These are phyloP conservation scores for Yarrowia sp. DNA, from an alignment of 805 yeast genomes.

Conservation along the genomic window DNA sequence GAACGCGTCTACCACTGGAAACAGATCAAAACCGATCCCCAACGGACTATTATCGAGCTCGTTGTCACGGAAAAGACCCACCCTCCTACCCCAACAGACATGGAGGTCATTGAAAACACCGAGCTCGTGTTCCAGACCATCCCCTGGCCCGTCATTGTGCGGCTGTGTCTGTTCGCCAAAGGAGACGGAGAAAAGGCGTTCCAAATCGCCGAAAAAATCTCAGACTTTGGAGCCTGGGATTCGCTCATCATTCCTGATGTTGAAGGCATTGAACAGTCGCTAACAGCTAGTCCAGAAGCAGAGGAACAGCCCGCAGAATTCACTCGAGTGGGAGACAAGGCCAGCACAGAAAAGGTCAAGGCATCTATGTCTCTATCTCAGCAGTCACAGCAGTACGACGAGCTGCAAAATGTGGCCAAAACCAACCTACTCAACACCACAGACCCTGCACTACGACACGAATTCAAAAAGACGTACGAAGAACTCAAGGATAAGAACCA, in stretches of 20 bases:
- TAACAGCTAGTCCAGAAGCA: neutral
- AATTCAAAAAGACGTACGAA: neutral
- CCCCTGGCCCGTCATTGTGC: conserved; percentile 4
- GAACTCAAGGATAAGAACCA: conserved; percentile 3
- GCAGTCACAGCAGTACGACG: neutral
- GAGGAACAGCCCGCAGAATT: neutral
- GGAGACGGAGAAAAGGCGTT: neutral
- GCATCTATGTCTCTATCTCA: neutral
- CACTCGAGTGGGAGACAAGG: neutral
- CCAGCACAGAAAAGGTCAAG: neutral
- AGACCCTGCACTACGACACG: neutral
- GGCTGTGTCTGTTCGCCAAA: neutral
- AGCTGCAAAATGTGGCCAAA: neutral
- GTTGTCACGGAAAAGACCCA: neutral
- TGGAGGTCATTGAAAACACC: neutral
- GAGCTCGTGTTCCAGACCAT: neutral
- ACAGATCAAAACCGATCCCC: neutral
- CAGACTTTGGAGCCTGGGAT: neutral
- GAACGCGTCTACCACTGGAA: neutral
- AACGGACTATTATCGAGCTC: neutral
- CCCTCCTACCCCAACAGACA: neutral
- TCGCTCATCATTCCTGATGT: neutral
- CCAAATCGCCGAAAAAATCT: neutral
- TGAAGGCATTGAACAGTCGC: neutral
- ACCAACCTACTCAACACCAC: neutral